Base-by-base conservation (phyloP, 169 alveolate genomes). In the Plasmodium blacklocki region DNA sequence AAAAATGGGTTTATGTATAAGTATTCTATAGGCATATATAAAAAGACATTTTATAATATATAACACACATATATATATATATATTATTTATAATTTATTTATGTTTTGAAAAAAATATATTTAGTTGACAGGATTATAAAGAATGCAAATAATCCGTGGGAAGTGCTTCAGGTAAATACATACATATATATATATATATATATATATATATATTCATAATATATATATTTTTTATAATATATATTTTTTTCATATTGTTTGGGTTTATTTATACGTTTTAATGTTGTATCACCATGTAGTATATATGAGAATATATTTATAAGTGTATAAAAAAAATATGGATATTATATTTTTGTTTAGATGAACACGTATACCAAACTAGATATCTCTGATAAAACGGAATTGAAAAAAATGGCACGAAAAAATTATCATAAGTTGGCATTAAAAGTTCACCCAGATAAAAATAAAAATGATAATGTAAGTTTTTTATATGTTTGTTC, bases 111-210 rank as follows among this genome's bases (percentile, higher is more conserved):
- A 26, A 26, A 26, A 26, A 26, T 26, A 26, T n/a, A 4, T 74
- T 74, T 54, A 74, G 88, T 74, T 54, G 88, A 74, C 32, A 59
- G 88, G 14, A 74, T 74, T 74, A 74, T 74, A 74, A 74, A 39
- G 23, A 74, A 62, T 52, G 88, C 88, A 52, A 74, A 62, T 43
- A 52, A 74, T 29, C 88, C 88, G 2, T 74, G 88, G 88, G 58
- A 74, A 74, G 88, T 74, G 14, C 68, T 74, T 18, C 88, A 74
- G 60, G 88, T 74, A 74, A 26, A 26, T n/a, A n/a, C 1, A 26
- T 26, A 26, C 3, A 26, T 67, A n/a, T 12, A 43, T 3, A 67
- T 74, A 8, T 45, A 18, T 21, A 8, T 66, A 6, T 67, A 3
- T 56, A 56, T 56, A 8, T 47, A 56, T 11, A 1, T 3, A 4